These are phyloP conservation scores for Suillus discolor DNA, from an alignment of 768 basidiomycete species.

Conservation along the genomic window DNA sequence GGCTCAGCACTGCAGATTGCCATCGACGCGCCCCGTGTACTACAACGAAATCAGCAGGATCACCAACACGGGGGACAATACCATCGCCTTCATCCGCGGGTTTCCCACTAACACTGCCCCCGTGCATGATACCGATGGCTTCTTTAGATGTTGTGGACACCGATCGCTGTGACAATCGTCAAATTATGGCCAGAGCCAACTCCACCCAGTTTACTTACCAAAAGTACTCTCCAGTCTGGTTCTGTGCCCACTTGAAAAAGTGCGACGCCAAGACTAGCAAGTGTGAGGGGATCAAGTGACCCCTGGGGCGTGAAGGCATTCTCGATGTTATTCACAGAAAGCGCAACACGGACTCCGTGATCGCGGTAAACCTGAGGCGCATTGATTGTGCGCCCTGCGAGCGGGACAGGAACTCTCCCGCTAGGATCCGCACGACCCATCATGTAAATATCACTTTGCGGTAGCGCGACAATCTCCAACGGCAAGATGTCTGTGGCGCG, in stretches of 20 bases:
- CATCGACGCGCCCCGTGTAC: slow-evolving; percentile 49
- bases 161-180: slow-evolving; percentile 40
- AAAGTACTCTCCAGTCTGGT: slow-evolving; percentile 45
- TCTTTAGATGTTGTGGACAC: slow-evolving; percentile 55
- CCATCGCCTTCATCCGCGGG: slow-evolving; percentile 1
- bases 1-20: slow-evolving; percentile 51
- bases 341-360: slow-evolving; percentile 50
- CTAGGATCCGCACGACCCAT: slow-evolving; percentile 45
- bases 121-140: slow-evolving; percentile 41
- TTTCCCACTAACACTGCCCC: slow-evolving; percentile 22
- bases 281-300: slow-evolving; percentile 58
- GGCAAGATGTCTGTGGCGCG: slow-evolving; percentile 42
- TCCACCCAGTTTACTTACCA: slow-evolving; percentile 40
- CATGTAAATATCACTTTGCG: slow-evolving; percentile 71
- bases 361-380: slow-evolving; percentile 48
- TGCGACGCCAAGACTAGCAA: slow-evolving; percentile 59
- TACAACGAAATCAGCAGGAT: slow-evolving; percentile 60
- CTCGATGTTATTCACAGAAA: slow-evolving; percentile 66
- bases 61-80: slow-evolving; percentile 43
- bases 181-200: not conserved
- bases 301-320: slow-evolving; percentile 76
- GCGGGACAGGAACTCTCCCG: slow-evolving; percentile 30
- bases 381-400: slow-evolving; percentile 56
- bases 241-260: slow-evolving; percentile 60
- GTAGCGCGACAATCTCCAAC: slow-evolving; percentile 56